Base-by-base conservation (phyloP, 192 early-diverging fungal species). In the Coemansia sp. region DNA sequence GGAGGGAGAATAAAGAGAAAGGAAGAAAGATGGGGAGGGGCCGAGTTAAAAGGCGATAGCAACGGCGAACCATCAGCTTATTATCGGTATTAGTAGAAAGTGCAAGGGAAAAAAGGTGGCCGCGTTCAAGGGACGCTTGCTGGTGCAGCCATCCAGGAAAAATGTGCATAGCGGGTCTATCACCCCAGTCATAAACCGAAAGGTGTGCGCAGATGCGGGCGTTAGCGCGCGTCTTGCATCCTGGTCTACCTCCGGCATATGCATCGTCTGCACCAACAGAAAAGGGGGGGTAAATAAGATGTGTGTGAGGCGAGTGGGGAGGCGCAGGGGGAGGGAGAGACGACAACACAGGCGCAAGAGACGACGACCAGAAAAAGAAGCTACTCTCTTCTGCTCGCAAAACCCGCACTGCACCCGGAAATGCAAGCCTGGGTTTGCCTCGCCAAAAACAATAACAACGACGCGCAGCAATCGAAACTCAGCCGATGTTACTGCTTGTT, bases 61-160 rank as follows among this genome's bases (percentile, higher is more conserved):
- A 62, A 50, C 64, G 54, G 52, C 64, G 60, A 72, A 66, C 52
- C 70, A 61, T 61, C 41, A 25, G 62, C 22, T 69, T 69, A 61
- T 69, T 36, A 56, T 55, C 35, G n/a, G 42, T 20, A 38, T 56
- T 65, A 61, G 53, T 65, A 65, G 58, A 66, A 57, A 71, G 49
- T 7, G 55, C 55, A 57, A 36, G 25, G 9, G 17, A 57, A 34
- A 57, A 65, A 55, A 65, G 33, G 41, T n/a, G 35, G 35, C 46
- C 10, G n/a, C 55, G n/a, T 36, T 57, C 55, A 57, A n/a, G 34
- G 55, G 55, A 57, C 55, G 55, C 46, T 29, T 22, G 35, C 50
- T 40, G 41, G 63, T 41, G 40, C 63, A 65, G 48, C 50, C 52
- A 65, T 41, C 52, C 63, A 55, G 41, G 41, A 20, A 60, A 54